Conservation (phyloP, 2,329 filamentous ascomycete genomes). For the Phaeoacremonium minimum region DNA sequence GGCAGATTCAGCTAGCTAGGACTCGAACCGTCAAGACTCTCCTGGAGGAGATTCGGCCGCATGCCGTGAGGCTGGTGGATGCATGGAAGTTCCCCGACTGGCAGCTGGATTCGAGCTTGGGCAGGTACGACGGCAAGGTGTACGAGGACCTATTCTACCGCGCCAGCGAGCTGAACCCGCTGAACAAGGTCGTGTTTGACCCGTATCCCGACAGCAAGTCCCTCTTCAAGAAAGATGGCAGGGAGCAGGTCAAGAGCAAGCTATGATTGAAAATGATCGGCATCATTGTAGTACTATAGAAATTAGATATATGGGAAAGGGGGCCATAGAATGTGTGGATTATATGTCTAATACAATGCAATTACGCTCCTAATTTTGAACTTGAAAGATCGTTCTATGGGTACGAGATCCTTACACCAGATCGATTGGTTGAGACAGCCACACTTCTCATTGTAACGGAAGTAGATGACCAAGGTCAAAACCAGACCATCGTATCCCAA, state of each 20-base stretch:
- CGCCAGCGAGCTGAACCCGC: constrained; percentile 67
- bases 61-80: constrained; percentile 68
- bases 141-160: constrained; percentile 75
- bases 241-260: constrained; percentile 43
- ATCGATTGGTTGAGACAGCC: too few relatives aligned
- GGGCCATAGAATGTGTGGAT: too few relatives aligned
- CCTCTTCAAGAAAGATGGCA: constrained; percentile 57
- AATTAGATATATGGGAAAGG: too few relatives aligned
- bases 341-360: too few relatives aligned
- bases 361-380: too few relatives aligned
- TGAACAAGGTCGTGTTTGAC: constrained; percentile 69
- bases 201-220: constrained; percentile 62
- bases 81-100: constrained; percentile 75
- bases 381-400: too few relatives aligned
- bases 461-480: too few relatives aligned
- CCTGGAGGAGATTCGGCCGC: constrained; percentile 67
- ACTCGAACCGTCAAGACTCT: constrained; percentile 66
- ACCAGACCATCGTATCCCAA: too few relatives aligned
- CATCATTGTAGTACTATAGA: too few relatives aligned
- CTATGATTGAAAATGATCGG: too few relatives aligned
- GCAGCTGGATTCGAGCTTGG: constrained; percentile 69
- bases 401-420: too few relatives aligned
- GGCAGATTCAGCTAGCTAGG: constrained; percentile 67
- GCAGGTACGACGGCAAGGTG: constrained; percentile 68
- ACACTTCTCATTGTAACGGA: too few relatives aligned